Base-by-base conservation (phyloP, 1,284 basidiomycete species). In the Abortiporus biennis region DNA sequence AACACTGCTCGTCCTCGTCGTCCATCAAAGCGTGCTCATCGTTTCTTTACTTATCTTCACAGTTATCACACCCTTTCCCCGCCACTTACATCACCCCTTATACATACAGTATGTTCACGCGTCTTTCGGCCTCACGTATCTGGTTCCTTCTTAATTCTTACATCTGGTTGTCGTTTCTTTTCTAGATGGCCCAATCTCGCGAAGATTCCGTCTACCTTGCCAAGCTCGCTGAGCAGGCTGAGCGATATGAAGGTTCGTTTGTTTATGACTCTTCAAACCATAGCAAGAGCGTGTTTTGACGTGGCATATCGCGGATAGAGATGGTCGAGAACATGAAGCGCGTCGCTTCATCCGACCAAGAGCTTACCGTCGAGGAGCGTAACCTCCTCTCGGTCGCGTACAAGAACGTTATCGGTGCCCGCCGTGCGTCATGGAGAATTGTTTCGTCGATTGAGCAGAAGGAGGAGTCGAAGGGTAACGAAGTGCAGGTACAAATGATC, bases 271-370 rank as follows among this genome's bases (percentile, higher is more conserved):
- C 4, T 24, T 51, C 12, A 6, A 24, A 40, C 41, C 40, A n/a
- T n/a, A n/a, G 31, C 41, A 46, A 32, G 42, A 24, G 36, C 36
- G 47, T 20, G 38, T 19, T 42, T 15, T 32, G 29, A 47, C 13
- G 45, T 48, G 47, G 48, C 32, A 51, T 49, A 33, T 51, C 47
- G 50, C n/a, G 27, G 38, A 46, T 67, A 93, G 91, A 96, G 69
- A 96, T 96, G 93, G 93, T 97, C 56, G 89, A 93, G 74, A 95
- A 95, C 80, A 97, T 97, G 93, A 96, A 96, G 83, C 82, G 83
- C 51, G 92, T 97, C 55, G 93, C 93, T 49, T 95, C 92, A 23
- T 92, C 91, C 47, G 91, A 94, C 76, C 89, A 94, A 69, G 93
- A 99, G 65, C 88, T 99, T 63, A 97, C 95, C 53, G 95, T 99